Conservation (phyloP, 805 yeast species). For the Debaryomyces prosopidis region DNA sequence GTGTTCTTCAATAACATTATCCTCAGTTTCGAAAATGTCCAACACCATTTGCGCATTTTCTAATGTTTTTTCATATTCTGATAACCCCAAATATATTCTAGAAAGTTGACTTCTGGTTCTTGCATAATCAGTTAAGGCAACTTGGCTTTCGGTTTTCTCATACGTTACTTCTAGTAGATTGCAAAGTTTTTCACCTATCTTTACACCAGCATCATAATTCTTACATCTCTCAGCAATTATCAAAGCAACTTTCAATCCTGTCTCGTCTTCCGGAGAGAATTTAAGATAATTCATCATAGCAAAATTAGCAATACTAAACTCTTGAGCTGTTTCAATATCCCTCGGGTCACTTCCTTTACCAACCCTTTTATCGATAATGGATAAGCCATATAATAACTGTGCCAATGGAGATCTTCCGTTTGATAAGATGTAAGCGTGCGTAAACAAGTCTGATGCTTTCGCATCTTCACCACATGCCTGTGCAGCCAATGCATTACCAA, state of each 20-base stretch:
- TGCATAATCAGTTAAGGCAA: constrained; percentile 51
- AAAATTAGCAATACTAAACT: constrained; percentile 61
- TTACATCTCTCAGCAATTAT: constrained; percentile 69
- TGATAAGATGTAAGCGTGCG: constrained; percentile 78
- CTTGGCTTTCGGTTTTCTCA: constrained; percentile 54
- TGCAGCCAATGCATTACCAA: constrained; percentile 74
- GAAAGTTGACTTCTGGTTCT: constrained; percentile 69
- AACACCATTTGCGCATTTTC: constrained; percentile 59
- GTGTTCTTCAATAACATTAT: constrained; percentile 20
- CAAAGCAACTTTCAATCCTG: constrained; percentile 57
- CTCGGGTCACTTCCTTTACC: constrained; percentile 49
- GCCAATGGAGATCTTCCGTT: constrained; percentile 71
- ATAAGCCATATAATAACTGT: constrained; percentile 69
- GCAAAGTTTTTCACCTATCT: constrained; percentile 48
- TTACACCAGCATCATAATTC: constrained; percentile 55
- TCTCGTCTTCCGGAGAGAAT: constrained; percentile 56
- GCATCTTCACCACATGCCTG: constrained; percentile 48
- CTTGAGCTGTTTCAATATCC: constrained; percentile 61
- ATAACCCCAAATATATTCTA: constrained; percentile 64
- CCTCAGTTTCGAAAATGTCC: constrained; percentile 46
- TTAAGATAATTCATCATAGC: constrained; percentile 69
- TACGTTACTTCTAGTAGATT: constrained; percentile 52
- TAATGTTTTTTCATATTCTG: constrained; percentile 56
- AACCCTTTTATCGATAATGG: constrained; percentile 47
- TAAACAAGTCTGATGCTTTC: constrained; percentile 59